Base-by-base conservation (phyloP, 2,329 filamentous ascomycete genomes). In the Pestalotiopsis sp. region DNA sequence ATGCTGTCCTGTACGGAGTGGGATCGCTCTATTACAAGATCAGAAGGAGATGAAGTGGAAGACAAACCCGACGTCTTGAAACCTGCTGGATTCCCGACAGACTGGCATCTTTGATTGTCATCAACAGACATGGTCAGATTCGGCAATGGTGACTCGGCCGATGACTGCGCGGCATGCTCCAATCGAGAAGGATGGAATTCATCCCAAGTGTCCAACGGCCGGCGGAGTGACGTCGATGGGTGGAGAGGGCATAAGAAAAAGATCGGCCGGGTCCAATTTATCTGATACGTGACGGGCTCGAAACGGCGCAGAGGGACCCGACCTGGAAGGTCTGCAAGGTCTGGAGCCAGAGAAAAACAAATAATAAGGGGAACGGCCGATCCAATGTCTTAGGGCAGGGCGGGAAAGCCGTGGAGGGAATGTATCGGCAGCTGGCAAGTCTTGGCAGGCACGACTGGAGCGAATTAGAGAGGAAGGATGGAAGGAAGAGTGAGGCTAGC, bases 21-120 rank as follows among this genome's bases (percentile, higher is more conserved):
- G 67, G 67, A 11, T 68, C 67, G 22, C 9, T 67, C 9, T 64
- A 61, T 38, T 66, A 61, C 57, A 66, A 66, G 44, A 26, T 63
- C n/a, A 62, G 65, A 30, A 59, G 20, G 24, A 60, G 44, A 58
- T 63, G 38, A 63, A 48, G 24, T 17, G 30, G 48, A 55, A 17
- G 48, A 55, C 20, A 58, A 22, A n/a, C 22, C 26, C 22, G 22
- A 26, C 11, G 17, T 22, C 24, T 26, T 6, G 22, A 58, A 35
- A 35, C 56, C 20, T 52, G 9, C 44, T 20, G 17, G 44, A 22
- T 20, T 20, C 44, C 44, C 44, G 44, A 52, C 9, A n/a, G 7
- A 9, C 44, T 52, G 44, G 44, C 44, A 52, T n/a, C 20, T 52
- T n/a, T 52, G 20, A 52, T 52, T 52, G 20, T 52, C 44, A 52